Evolutionary conservation across 1,139 yeast genomes (phyloP).

Genomic region (Diutina siamensis): DNA sequence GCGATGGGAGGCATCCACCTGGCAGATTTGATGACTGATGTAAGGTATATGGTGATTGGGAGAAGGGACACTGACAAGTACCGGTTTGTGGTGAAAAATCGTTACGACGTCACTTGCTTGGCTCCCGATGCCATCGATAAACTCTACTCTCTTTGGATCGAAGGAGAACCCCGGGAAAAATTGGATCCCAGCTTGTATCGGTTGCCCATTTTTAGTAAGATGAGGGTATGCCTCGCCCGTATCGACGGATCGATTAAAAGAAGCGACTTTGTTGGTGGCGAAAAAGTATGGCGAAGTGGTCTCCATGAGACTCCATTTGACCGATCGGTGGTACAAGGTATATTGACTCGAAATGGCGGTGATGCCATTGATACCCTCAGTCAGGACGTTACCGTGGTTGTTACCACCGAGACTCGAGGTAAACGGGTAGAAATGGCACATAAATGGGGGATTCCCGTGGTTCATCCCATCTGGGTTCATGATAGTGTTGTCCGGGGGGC

Average conservation of each 20-base stretch:
- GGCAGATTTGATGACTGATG: conserved; percentile 57
- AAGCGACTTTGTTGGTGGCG: conserved; percentile 7
- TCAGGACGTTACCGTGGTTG: conserved; percentile 36
- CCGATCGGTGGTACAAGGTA: conserved; percentile 15
- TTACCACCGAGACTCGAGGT: conserved; percentile 45
- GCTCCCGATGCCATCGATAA: conserved; percentile 32
- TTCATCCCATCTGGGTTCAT: conserved; percentile 67
- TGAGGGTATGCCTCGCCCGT: conserved; percentile 40
- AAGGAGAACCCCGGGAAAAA: conserved; percentile 16
- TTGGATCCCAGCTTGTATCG: conserved; percentile 14
- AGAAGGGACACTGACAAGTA: conserved; percentile 57
- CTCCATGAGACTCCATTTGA: conserved; percentile 14
- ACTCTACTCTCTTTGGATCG: conserved; percentile 35
- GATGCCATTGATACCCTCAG: conserved; percentile 45
- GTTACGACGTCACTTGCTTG: conserved; percentile 51
- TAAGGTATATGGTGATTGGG: conserved; percentile 59
- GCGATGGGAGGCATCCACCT: conserved; percentile 55
- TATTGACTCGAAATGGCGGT: conserved; percentile 48
- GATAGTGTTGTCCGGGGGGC: conserved; percentile 57
- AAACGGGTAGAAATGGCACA: conserved; percentile 50
- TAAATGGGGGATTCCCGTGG: conserved; percentile 57
- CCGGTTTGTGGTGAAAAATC: conserved; percentile 43
- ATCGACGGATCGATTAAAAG: conserved; percentile 8
- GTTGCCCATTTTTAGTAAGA: conserved; percentile 35
- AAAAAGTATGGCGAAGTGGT: conserved; percentile 6